Base-by-base conservation (phyloP, 2,329 filamentous ascomycete species). In the Hypoxylon sp. region DNA sequence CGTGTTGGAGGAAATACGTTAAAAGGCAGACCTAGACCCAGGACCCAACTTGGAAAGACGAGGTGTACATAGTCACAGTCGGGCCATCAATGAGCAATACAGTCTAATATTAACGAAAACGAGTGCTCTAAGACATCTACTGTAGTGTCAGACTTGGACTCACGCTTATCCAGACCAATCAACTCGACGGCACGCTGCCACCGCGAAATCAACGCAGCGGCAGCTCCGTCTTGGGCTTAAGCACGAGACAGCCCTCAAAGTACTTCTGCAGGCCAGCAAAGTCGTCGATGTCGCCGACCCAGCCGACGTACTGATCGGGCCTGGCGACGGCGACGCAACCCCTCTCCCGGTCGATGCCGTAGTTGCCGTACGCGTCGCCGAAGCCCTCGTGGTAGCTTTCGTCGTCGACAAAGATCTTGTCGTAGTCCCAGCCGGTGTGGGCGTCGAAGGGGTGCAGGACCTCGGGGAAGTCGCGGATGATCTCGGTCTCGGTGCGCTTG, bases 291-390 rank as follows among this genome's bases (percentile, higher is more conserved):
- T 74, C 70, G 1, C 74, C 73, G 1, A 79, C 63, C 66, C 73
- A 75, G 1, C 73, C 79, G 21, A 91, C 82, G 69, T 91, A 85
- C 70, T 89, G 86, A 73, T 91, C 89, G 2, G 88, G 89, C 46
- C 89, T 73, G 2, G 85, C 75, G 1, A 87, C 75, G 0, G 88
- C 81, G 6, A 86, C 75, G 63, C 83, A 86, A 0, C 88, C 88
- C 17, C 73, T 72, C 55, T 81, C 74, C 27, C 66, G 72, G 60
- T 85, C 78, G 3, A 91, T 76, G 0, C 86, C 88, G 55, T 86
- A 87, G 8, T 78, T 79, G 48, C 78, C 74, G 67, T 89, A 85
- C 0, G 78, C 77, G 10, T 79, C 66, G 0, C 80, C 81, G 47
- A 79, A 74, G 0, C 81, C 81, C 69, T 86, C 81, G 58, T 86